phyloP scores from a whole-genome alignment of 1,284 basidiomycete species.

The Irpex sp. region DNA sequence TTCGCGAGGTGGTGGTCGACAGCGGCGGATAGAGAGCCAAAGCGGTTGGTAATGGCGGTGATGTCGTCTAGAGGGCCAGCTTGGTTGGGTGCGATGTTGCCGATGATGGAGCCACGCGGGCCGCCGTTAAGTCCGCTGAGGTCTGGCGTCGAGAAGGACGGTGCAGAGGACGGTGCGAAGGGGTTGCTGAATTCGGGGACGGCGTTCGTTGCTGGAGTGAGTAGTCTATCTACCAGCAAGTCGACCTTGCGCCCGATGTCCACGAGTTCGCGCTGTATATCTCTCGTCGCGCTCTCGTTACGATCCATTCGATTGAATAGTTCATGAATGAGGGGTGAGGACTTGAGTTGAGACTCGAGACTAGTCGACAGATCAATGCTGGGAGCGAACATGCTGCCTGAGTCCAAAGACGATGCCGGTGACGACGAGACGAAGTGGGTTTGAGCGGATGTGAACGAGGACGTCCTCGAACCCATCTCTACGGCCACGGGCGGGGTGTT shows the following conservation, averaged over 20 bases:
- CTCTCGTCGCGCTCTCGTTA: conserved; percentile 65
- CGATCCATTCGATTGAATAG: conserved; percentile 72
- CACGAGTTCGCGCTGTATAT: conserved; percentile 71
- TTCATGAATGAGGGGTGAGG: conserved; percentile 72
- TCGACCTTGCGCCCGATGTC: conserved; percentile 78
- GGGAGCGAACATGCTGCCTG: conserved; percentile 56
- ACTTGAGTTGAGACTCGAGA: conserved; percentile 70
- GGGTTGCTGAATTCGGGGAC: conserved; percentile 78
- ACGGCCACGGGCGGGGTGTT: conserved; percentile 39
- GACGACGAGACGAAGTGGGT: conserved; percentile 56
- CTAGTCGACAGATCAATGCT: conserved; percentile 39
- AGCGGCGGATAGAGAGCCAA: conserved; percentile 81
- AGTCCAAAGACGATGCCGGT: conserved; percentile 74
- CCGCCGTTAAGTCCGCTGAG: conserved; percentile 34
- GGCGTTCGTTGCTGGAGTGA: conserved; percentile 30
- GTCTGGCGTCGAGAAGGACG: conserved; percentile 22
- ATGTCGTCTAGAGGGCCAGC: conserved; percentile 66
- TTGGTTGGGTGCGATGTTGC: conserved; percentile 66
- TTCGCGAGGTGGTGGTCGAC: conserved; percentile 77
- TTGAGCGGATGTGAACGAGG: conserved; percentile 22
- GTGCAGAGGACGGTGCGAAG: conserved; percentile 43
- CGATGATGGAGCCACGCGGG: conserved; percentile 56
- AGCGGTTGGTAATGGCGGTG: conserved; percentile 71
- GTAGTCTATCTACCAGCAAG: conserved; percentile 65
- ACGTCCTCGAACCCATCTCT: conserved; percentile 33